Evolutionary conservation across 2,329 filamentous ascomycete species (phyloP).

Genomic region (Xylaria sp.): DNA sequence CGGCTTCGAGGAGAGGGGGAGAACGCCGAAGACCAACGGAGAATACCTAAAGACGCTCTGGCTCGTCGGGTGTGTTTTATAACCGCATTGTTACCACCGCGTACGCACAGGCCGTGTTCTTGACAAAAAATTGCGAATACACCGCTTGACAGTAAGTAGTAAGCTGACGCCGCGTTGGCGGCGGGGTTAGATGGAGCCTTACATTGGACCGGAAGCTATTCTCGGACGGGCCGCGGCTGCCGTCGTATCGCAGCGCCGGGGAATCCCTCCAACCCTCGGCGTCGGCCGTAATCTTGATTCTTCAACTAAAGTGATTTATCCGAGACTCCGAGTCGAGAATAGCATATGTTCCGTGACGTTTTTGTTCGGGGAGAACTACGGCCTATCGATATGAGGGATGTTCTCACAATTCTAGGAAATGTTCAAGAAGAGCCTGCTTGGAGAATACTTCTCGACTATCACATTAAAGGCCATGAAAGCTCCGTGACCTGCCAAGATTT

Average conservation of each 20-base stretch:
- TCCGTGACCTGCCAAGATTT: too few species aligned
- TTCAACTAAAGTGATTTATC: constrained; percentile 59
- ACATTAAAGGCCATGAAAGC: too few species aligned
- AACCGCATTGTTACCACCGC: constrained; percentile 66
- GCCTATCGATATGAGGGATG: constrained; percentile 55
- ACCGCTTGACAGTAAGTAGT: too few species aligned
- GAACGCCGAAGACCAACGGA: too few species aligned
- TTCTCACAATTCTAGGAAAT: too few species aligned
- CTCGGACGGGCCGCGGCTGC: constrained; percentile 56
- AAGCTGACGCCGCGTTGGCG: constrained; percentile 62
- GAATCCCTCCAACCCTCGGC: constrained; percentile 61
- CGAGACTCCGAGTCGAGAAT: constrained; percentile 59
- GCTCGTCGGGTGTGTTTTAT: constrained; percentile 59
- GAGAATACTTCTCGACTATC: too few species aligned
- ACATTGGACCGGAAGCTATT: constrained; percentile 68
- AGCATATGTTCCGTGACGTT: constrained; percentile 61
- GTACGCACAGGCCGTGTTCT: constrained; percentile 63
- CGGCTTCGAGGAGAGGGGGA: too few species aligned
- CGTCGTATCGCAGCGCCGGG: constrained; percentile 62
- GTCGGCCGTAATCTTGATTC: constrained; percentile 53
- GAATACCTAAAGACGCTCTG: too few species aligned
- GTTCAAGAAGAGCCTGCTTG: too few species aligned
- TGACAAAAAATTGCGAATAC: constrained; percentile 53
- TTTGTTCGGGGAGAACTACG: constrained; percentile 55
- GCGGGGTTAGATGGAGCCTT: constrained; percentile 62